Base-by-base conservation (phyloP, 2,329 filamentous ascomycete genomes). In the Mycocentrospora acerina region DNA sequence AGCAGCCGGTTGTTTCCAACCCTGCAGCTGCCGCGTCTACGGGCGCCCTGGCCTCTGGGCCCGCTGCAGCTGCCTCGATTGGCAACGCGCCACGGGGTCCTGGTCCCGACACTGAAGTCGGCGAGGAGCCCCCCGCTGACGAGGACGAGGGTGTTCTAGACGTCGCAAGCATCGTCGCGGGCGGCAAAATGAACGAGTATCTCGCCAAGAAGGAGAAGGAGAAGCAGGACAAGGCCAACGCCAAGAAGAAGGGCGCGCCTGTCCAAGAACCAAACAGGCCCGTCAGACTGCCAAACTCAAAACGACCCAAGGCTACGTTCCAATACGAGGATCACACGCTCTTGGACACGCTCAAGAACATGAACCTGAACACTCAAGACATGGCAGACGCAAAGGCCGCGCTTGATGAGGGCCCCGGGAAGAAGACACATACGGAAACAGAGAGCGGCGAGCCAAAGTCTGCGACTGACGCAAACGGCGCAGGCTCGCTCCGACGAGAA, bases 121-220 rank as follows among this genome's bases (percentile, higher is more conserved):
- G 75, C 11, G 70, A 70, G 25, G 77, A 79, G 34, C 67, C 68
- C 34, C 70, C 67, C 29, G 70, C 69, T 4, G 68, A 73, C 4
- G 79, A 82, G 6, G 77, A 81, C 2, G 87, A 91, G 41, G 88
- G 88, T 16, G 86, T 90, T 7, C 73, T 93, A 3, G 86, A 93
- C 53, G 86, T 93, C 31, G 88, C 88, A n/a, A 85, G 79, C 51
- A 90, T 93, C 49, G 87, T 93, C 24, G 86, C 86, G 1, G 86
- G 82, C 53, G 88, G 88, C 22, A 86, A 89, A 64, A 88, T 88
- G 53, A 81, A 82, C 53, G 88, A 93, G 56, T 91, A 90, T 55
- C 71, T 93, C 5, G 88, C 86, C 8, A 87, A 88, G 69, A 89
- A 88, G 64, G 87, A 91, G 60, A 86, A 83, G 61, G 86, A 90